Conservation (phyloP, 768 basidiomycete species). For the Suillus subaureus region DNA sequence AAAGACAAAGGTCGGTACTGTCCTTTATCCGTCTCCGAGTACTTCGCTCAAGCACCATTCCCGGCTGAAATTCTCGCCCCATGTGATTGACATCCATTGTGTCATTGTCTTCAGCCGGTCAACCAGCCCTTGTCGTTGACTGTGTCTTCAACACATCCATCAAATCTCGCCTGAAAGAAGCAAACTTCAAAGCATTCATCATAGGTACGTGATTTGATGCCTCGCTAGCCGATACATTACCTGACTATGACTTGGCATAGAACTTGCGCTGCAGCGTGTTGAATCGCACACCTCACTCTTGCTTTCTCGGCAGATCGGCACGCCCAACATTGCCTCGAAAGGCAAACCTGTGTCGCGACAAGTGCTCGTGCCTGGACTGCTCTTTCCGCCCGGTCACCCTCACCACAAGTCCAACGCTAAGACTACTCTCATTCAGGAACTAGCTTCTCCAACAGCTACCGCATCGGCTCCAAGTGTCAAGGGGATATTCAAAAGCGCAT, state of each 20-base stretch:
- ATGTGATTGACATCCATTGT: not conserved
- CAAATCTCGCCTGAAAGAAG: conserved; percentile 62
- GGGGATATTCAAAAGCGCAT: conserved; percentile 44
- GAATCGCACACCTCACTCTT: conserved; percentile 60
- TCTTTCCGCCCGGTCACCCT: conserved; percentile 34
- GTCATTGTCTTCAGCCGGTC: conserved; percentile 54
- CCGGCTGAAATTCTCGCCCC: too few relatives aligned
- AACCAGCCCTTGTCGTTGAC: conserved; percentile 71
- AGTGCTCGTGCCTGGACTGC: conserved; percentile 52
- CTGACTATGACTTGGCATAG: conserved; percentile 37
- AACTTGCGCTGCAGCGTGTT: conserved; percentile 68
- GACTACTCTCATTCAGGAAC: conserved; percentile 25
- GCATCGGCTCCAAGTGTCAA: conserved; percentile 31
- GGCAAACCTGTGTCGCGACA: conserved; percentile 64
- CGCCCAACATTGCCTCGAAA: conserved; percentile 78
- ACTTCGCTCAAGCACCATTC: conserved; percentile 5
- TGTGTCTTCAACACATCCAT: conserved; percentile 64
- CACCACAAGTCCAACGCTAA: conserved; percentile 16
- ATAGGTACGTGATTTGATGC: conserved; percentile 50
- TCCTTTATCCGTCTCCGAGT: conserved; percentile 11
- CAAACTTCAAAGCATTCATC: conserved; percentile 69
- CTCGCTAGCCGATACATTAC: conserved; percentile 11
- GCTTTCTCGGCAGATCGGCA: conserved; percentile 69
- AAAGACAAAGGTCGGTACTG: conserved; percentile 65
- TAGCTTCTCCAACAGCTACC: conserved; percentile 47